Evolutionary conservation across 441 rosid species (phyloP).

Genomic region (Gossypium laxum): DNA sequence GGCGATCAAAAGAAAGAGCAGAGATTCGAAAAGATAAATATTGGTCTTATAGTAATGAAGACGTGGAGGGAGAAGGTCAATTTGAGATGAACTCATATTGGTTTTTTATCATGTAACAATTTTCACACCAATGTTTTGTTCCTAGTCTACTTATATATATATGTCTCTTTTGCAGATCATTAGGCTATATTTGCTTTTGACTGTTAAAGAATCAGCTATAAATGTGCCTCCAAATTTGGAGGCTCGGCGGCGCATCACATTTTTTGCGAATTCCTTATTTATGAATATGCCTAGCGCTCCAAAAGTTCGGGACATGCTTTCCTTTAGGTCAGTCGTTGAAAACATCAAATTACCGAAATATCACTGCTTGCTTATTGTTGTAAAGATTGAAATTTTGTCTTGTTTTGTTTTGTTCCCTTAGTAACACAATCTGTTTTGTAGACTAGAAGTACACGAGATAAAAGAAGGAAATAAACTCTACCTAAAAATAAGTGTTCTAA

Average conservation of each 20-base stretch:
- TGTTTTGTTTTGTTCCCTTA: background rate
- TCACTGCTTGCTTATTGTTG: background rate
- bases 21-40: constrained; percentile 65
- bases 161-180: constrained; percentile 37
- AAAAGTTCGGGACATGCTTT: constrained; percentile 75
- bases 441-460: background rate
- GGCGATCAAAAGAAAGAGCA: constrained; percentile 41
- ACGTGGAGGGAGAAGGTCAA: constrained; percentile 73
- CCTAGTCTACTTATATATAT: background rate
- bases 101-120: constrained; percentile 4
- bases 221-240: constrained; percentile 85
- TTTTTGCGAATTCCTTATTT: constrained; percentile 88
- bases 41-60: constrained; percentile 19
- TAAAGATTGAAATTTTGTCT: background rate
- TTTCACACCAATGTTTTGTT: constrained; percentile 13
- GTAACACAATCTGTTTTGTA: background rate
- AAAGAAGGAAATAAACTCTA: background rate
- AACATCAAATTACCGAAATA: background rate
- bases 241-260: constrained; percentile 92
- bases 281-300: constrained; percentile 96
- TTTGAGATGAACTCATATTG: background rate
- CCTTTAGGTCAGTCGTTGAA: constrained; percentile 56
- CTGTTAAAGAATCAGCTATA: constrained; percentile 91
- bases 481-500: background rate
- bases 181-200: constrained; percentile 67